phyloP scores from a whole-genome alignment of 1,284 basidiomycete species.

The Agroathelia rolfsii region DNA sequence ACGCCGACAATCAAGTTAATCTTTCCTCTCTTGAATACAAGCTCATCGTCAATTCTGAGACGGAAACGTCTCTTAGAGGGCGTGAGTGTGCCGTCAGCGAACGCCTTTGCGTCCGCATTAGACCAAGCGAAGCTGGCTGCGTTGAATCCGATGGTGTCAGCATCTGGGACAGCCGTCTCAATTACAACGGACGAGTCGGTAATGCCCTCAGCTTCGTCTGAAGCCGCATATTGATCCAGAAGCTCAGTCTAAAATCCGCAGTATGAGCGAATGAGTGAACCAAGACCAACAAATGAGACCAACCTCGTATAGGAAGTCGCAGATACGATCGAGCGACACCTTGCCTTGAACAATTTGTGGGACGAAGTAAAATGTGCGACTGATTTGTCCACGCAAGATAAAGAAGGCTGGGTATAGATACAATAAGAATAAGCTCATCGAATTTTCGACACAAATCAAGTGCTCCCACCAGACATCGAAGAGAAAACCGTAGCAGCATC shows the following conservation, averaged over 20 bases:
- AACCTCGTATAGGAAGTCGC: slow-evolving; percentile 24
- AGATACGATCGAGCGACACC: slow-evolving; percentile 26
- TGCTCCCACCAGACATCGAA: slow-evolving; percentile 10
- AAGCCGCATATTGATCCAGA: slow-evolving; percentile 22
- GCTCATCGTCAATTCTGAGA: slow-evolving; percentile 26
- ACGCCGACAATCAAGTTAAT: slow-evolving; percentile 41
- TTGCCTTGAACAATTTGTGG: slow-evolving; percentile 10
- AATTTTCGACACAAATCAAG: slow-evolving; percentile 1
- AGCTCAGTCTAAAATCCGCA: slow-evolving; percentile 22
- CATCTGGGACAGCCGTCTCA: neutral
- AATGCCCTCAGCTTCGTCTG: neutral
- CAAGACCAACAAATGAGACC: slow-evolving; percentile 2
- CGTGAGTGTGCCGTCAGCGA: neutral
- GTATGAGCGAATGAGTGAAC: neutral
- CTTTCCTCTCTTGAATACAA: slow-evolving; percentile 34
- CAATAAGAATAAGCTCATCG: neutral
- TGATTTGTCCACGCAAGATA: slow-evolving; percentile 8
- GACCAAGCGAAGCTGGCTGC: slow-evolving; percentile 19
- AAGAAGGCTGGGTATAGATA: slow-evolving; percentile 11
- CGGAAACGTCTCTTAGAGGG: slow-evolving; percentile 21
- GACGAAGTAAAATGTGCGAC: slow-evolving; percentile 6
- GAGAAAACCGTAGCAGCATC: slow-evolving; percentile 9
- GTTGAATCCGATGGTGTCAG: slow-evolving; percentile 15
- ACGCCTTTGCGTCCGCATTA: no score
- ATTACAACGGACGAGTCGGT: no score